These are phyloP conservation scores for Silene latifolia DNA, from an alignment of 148 eudicot genomes.

Conservation along the genomic window DNA sequence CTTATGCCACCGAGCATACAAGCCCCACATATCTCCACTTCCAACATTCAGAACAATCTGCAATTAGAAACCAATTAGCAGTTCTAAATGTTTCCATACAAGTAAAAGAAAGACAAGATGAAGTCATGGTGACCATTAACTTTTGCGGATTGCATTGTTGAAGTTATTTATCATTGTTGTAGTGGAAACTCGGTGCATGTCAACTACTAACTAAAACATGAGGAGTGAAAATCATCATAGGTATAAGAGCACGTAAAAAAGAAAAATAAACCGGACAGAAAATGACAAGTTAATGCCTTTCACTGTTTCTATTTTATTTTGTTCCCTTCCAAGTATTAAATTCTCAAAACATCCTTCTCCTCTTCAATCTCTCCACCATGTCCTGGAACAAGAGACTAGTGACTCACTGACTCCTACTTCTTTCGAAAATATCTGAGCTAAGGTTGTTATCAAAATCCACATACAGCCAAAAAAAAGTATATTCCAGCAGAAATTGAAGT, in stretches of 20 bases:
- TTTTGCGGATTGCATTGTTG: not conserved
- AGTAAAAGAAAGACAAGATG: not conserved
- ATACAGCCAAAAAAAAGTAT: not conserved
- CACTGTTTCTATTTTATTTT: not conserved
- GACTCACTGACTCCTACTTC: not conserved
- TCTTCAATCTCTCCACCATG: not conserved
- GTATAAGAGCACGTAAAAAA: not conserved
- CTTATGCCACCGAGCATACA: conserved; percentile 93
- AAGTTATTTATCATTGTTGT: not conserved
- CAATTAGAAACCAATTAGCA: conserved; percentile 8
- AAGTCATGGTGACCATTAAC: not conserved
- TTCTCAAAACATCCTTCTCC: not conserved
- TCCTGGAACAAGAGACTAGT: not conserved
- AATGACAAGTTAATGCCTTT: not conserved
- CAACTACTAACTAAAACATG: not conserved
- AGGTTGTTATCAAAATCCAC: not conserved
- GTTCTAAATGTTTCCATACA: not conserved
- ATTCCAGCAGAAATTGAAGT: not conserved
- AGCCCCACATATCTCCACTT: conserved; percentile 71
- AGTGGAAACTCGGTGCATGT: not conserved
- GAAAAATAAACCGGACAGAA: not conserved
- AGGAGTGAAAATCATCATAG: not conserved
- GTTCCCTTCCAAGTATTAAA: not conserved
- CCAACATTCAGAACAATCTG: conserved; percentile 67
- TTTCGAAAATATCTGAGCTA: not conserved